Conservation (phyloP, 495 filamentous ascomycete genomes). For the Trichoderma asperelloides region DNA sequence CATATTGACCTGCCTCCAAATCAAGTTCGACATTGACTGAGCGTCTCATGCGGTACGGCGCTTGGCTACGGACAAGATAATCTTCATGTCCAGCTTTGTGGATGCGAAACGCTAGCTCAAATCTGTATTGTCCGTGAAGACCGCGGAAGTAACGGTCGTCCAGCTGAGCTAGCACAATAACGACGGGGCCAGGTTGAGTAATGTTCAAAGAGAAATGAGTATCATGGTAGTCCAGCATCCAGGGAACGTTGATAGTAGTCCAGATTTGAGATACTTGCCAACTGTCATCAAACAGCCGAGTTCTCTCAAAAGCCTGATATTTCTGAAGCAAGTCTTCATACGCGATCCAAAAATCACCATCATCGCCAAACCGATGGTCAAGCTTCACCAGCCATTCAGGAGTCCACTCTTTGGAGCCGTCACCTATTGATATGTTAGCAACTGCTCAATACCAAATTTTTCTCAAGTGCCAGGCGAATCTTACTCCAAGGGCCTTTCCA, state of each 20-base stretch:
- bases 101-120: slow-evolving; percentile 70
- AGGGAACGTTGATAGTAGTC: slow-evolving; percentile 77
- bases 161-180: slow-evolving; percentile 75
- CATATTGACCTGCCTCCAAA: slow-evolving; percentile 74
- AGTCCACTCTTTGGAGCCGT: slow-evolving; percentile 89
- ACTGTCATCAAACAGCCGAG: slow-evolving; percentile 73
- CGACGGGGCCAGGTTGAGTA: slow-evolving; percentile 55
- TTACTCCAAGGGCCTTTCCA: slow-evolving; percentile 73
- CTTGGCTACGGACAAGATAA: slow-evolving; percentile 74
- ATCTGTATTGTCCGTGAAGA: slow-evolving; percentile 72
- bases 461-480: not conserved
- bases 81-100: slow-evolving; percentile 73
- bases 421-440: slow-evolving; percentile 23
- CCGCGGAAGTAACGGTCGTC: slow-evolving; percentile 82
- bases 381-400: slow-evolving; percentile 75
- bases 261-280: slow-evolving; percentile 81
- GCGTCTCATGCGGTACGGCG: slow-evolving; percentile 60
- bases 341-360: slow-evolving; percentile 62
- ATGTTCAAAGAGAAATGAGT: slow-evolving; percentile 73
- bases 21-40: slow-evolving; percentile 76
- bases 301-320: slow-evolving; percentile 76
- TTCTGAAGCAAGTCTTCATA: slow-evolving; percentile 78
- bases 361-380: slow-evolving; percentile 78
- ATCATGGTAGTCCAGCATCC: slow-evolving; percentile 75
- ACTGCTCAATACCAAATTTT: no score